Evolutionary conservation across 1,284 basidiomycete species (phyloP).

Genomic region (Wolfiporia cocos): DNA sequence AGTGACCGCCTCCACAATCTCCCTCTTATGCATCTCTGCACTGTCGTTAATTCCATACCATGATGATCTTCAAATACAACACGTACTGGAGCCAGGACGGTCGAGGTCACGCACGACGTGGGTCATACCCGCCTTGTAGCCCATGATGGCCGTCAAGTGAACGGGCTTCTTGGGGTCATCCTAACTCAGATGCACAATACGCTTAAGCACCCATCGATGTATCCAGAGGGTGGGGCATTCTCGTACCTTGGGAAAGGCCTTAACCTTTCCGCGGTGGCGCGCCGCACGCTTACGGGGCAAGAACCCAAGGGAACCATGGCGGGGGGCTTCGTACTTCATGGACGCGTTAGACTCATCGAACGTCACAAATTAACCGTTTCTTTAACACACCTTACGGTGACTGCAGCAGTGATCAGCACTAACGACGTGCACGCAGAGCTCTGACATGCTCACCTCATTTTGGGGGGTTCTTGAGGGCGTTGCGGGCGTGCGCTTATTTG

Average conservation of each 20-base stretch:
- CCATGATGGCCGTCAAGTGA: constrained; percentile 97
- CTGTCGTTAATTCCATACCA: constrained; percentile 5
- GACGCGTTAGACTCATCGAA: constrained; percentile 1
- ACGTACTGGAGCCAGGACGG: constrained; percentile 94
- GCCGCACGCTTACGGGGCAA: constrained; percentile 93
- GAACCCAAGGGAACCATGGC: constrained; percentile 91
- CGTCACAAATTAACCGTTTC: too few species aligned
- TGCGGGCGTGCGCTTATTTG: constrained; percentile 15
- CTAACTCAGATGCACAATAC: constrained; percentile 34
- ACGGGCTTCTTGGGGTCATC: constrained; percentile 99
- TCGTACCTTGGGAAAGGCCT: constrained; percentile 92
- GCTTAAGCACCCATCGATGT: not conserved
- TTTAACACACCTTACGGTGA: constrained; percentile 36
- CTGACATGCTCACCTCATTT: constrained; percentile 32
- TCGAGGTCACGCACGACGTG: constrained; percentile 99
- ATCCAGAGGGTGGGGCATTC: too few species aligned
- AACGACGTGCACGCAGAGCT: not conserved
- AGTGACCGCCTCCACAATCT: constrained; percentile 97
- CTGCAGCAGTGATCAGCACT: constrained; percentile 13
- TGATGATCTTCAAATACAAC: constrained; percentile 13
- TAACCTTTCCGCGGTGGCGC: constrained; percentile 96
- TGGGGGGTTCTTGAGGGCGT: constrained; percentile 28
- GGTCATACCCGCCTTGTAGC: constrained; percentile 99
- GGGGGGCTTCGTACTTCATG: constrained; percentile 91
- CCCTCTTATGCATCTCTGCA: constrained; percentile 98